Evolutionary conservation across 2,329 filamentous ascomycete genomes (phyloP).

Genomic region (Sporothrix mexicana): DNA sequence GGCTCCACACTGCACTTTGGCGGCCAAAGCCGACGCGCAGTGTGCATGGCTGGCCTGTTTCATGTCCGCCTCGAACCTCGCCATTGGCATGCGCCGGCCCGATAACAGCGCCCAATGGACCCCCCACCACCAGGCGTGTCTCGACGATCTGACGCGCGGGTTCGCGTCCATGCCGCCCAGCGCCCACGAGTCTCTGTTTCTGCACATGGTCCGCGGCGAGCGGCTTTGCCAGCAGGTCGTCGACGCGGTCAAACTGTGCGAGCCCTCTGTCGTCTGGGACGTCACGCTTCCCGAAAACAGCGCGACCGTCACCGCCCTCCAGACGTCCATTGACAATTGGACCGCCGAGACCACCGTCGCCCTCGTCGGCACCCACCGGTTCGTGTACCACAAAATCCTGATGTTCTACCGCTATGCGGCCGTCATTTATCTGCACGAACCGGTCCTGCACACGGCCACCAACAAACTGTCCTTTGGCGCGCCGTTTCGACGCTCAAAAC

Average conservation of each 20-base stretch:
- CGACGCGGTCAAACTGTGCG: background rate
- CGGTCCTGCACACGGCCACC: conserved; percentile 21
- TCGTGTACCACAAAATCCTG: conserved; percentile 1
- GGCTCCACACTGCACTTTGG: conserved; percentile 9
- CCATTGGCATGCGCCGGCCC: conserved; percentile 14
- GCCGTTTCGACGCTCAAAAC: conserved; percentile 14
- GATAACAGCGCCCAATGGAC: conserved; percentile 22
- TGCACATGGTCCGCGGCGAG: conserved; percentile 27
- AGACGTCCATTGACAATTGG: conserved; percentile 25
- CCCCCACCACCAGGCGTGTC: conserved; percentile 10
- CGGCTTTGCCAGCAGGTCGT: conserved; percentile 16
- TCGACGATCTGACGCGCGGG: background rate
- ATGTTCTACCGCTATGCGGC: conserved; percentile 25
- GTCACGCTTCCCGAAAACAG: background rate
- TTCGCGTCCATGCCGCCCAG: background rate
- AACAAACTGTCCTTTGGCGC: conserved; percentile 30
- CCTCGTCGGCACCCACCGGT: background rate
- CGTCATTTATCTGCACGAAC: conserved; percentile 27
- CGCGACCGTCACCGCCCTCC: background rate
- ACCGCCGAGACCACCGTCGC: conserved; percentile 6
- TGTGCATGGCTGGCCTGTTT: conserved; percentile 25
- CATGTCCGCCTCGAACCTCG: conserved; percentile 15
- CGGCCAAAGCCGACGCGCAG: background rate
- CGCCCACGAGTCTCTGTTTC: background rate
- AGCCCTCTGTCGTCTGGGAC: background rate